phyloP scores from a whole-genome alignment of 257 asterid genomes.

The Scutellaria barbata region DNA sequence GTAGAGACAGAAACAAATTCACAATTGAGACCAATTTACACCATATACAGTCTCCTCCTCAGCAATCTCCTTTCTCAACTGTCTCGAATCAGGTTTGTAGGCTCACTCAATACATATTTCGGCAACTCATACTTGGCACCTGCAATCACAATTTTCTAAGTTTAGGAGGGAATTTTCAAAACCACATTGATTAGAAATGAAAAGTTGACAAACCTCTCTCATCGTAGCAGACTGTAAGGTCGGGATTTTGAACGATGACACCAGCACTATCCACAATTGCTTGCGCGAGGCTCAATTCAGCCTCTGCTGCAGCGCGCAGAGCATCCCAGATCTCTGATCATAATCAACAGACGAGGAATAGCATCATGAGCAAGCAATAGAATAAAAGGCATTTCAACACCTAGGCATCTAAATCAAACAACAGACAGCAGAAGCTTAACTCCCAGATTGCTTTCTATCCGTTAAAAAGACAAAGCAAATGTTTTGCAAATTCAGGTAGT shows the following conservation, averaged over 20 bases:
- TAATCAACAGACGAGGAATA: background rate
- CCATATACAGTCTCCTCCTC: slow-evolving; percentile 42
- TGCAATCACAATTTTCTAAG: slow-evolving; percentile 40
- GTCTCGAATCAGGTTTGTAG: slow-evolving; percentile 74
- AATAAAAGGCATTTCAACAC: slow-evolving; percentile 12
- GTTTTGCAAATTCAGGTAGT: background rate
- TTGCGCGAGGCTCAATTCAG: slow-evolving; percentile 73
- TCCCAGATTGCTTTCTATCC: background rate
- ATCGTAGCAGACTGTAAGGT: slow-evolving; percentile 83
- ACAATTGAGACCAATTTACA: slow-evolving; percentile 53
- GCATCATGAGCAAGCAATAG: background rate
- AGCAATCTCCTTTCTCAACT: slow-evolving; percentile 30
- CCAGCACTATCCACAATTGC: slow-evolving; percentile 90
- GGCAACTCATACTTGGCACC: slow-evolving; percentile 95
- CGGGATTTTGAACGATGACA: slow-evolving; percentile 70
- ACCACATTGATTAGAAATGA: background rate
- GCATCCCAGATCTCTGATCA: slow-evolving; percentile 96
- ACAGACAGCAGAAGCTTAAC: background rate
- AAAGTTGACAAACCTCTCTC: slow-evolving; percentile 66
- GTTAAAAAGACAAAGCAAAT: background rate
- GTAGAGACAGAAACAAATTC: slow-evolving; percentile 32
- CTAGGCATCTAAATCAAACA: background rate
- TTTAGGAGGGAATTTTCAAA: slow-evolving; percentile 1
- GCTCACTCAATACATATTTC: slow-evolving; percentile 87
- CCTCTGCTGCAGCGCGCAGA: slow-evolving; percentile 88